Evolutionary conservation across 306 rosid species (phyloP).

Genomic region (Coriaria nepalensis): DNA sequence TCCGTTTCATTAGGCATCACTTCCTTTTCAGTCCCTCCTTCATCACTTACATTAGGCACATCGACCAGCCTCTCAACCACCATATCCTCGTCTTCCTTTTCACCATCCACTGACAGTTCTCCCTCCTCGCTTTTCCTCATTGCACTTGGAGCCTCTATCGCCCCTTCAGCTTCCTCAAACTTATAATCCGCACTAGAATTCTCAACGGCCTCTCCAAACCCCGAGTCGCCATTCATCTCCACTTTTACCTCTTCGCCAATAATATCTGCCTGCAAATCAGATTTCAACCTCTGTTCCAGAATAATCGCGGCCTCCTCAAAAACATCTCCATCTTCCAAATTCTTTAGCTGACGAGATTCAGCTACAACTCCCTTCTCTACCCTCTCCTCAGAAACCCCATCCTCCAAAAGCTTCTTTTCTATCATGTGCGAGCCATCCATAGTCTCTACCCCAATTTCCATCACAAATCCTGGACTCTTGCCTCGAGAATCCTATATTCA

Average conservation of each 20-base stretch:
- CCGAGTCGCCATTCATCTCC: constrained; percentile 7
- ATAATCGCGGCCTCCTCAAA: constrained; percentile 42
- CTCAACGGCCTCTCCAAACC: constrained; percentile 17
- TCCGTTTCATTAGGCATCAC: constrained; percentile 14
- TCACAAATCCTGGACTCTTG: constrained; percentile 18
- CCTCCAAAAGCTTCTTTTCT: constrained; percentile 26
- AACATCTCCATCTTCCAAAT: constrained; percentile 33
- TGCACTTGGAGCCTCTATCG: constrained; percentile 12
- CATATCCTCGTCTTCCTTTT: constrained; percentile 7
- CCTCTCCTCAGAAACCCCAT: constrained; percentile 24
- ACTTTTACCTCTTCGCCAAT: constrained; percentile 9
- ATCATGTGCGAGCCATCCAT: constrained; percentile 23
- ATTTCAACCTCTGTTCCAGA: constrained; percentile 17
- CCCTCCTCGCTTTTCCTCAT: constrained; percentile 6
- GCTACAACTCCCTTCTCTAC: constrained; percentile 13
- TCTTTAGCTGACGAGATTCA: constrained; percentile 33
- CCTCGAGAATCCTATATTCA: constrained; percentile 42
- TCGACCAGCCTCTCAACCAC: constrained; percentile 9
- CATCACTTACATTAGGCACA: constrained; percentile 22
- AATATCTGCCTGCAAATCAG: constrained; percentile 1
- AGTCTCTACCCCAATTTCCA: constrained; percentile 48
- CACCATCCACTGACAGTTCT: constrained; percentile 7
- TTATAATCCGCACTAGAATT: constrained; percentile 16
- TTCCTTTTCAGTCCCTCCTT: constrained; percentile 23
- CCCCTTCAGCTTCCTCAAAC: constrained; percentile 44